These are phyloP conservation scores for Cytospora paraplurivora DNA, from an alignment of 2,329 filamentous ascomycete species.

Conservation along the genomic window DNA sequence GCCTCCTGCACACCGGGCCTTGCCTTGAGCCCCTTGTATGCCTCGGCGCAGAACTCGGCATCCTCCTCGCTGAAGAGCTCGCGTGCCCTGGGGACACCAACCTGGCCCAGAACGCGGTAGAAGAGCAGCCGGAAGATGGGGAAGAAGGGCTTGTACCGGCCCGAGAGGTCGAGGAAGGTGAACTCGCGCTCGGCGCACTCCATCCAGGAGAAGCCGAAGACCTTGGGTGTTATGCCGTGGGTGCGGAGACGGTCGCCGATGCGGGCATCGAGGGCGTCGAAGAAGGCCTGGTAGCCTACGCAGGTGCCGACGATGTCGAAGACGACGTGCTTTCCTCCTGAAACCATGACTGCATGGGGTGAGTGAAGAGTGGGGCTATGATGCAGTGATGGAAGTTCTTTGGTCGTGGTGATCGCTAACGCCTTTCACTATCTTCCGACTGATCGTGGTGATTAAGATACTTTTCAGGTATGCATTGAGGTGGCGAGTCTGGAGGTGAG, in stretches of 20 bases:
- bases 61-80: conserved; percentile 47
- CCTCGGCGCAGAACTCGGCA: conserved; percentile 41
- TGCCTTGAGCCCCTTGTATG: conserved; percentile 42
- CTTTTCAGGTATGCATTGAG: background rate
- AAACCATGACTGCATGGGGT: conserved; percentile 16
- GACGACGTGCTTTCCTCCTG: conserved; percentile 45
- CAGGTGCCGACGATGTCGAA: conserved; percentile 57
- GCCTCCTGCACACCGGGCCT: conserved; percentile 45
- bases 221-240: conserved; percentile 43
- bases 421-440: background rate
- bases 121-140: conserved; percentile 48
- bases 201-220: conserved; percentile 51
- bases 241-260: conserved; percentile 45
- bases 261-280: conserved; percentile 42
- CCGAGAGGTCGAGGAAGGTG: conserved; percentile 50
- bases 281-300: conserved; percentile 49
- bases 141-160: conserved; percentile 46
- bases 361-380: too few relatives aligned
- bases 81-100: conserved; percentile 47
- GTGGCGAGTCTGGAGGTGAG: background rate
- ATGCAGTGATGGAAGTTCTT: background rate
- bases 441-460: background rate
- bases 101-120: conserved; percentile 49
- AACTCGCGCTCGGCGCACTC: conserved; percentile 51
- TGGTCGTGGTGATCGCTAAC: background rate